Evolutionary conservation across 768 basidiomycete species (phyloP), one percentile per base, ranked within the genome.

Genomic region (Suillus subluteus): DNA sequence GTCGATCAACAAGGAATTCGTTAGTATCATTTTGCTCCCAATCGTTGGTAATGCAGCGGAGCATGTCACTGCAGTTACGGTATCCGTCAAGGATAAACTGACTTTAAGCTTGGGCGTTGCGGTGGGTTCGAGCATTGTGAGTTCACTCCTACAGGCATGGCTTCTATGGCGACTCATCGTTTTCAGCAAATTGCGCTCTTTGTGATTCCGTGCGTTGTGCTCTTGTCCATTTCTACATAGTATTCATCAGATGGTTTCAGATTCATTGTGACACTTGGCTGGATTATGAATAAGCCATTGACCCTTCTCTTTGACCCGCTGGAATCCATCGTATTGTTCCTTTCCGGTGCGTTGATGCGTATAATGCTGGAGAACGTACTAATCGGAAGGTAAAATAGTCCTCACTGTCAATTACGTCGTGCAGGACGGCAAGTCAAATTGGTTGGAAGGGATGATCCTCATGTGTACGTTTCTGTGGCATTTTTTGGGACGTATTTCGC

Each of bases 1-100:
- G 26, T 11, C 32, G 7, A 90, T 99, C 63, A 87, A 81, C 67
- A 86, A 87, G 67, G 92, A 92, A 75, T 99, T 95, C 73, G 90
- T 98, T 68, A 95, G 94, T 18, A 77, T 98, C 48, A 91, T 91
- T 69, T 81, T 99, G 18, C 84, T 99, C 11, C 97, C 97, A 7
- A 95, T 98, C 46, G 95, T 96, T 18, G 93, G 94, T 18, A 95
- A 95, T 74, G 91, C 94, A 5, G 94, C 92, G 64, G 96, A 98
- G 73, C 95, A 96, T 73, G 90, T 90, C 55, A 98, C 95, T 2
- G 95, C 96, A 18, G 94, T 98, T 38, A 91, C 91, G 1, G 95
- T 96, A 7, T 93, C 95, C 0, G 91, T 94, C 66, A 96, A 96
- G 78, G 88, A 91, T 77, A 95, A 96, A 76, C 80, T 98, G 23